Base-by-base conservation (phyloP, 768 basidiomycete genomes). In the Hebeloma cylindrosporum region DNA sequence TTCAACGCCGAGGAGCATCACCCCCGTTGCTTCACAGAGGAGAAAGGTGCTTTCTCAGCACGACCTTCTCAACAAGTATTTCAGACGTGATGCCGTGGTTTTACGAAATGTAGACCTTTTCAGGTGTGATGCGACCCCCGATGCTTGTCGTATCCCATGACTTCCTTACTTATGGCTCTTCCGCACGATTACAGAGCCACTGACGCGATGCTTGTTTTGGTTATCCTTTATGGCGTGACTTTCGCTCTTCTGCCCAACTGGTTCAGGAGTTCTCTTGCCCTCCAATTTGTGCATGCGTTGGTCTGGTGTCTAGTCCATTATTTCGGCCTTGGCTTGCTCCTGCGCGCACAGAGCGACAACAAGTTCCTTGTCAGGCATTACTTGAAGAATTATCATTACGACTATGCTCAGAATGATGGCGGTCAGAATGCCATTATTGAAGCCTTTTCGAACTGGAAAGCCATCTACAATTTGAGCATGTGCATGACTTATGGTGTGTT, bases 391-490 rank as follows among this genome's bases (percentile, higher is more conserved):
- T 99, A 98, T 59, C 83, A 92, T 56, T 98, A 97, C 63, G 51
- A 52, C 25, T 77, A 83, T 9, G 71, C 73, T 11, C 48, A 56
- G 34, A 73, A 80, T 46, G 83, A 88, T 43, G 79, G 76, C 11
- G 81, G 79, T 4, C 75, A 82, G 46, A 80, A 83, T 34, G 94
- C 95, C 0, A 79, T 93, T n/a, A 75, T 83, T 28, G 96, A 99
- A 60, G 92, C 95, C 0, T 99, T 97, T 56, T 74, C 79, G 20
- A 97, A 96, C 63, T 99, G 94, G 93, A 97, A 97, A 66, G 75
- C 75, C 4, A 74, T 91, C 20, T 98, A 94, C 63, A 98, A 97
- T 63, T 63, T 93, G 64, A 93, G 88, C 63, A 73, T 94, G 75
- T 85, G 83, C 63, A 96, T 97, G 93, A 94, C 88, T 3, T 97